Conservation (phyloP, 495 filamentous ascomycete genomes). For the Neurospora sp. region DNA sequence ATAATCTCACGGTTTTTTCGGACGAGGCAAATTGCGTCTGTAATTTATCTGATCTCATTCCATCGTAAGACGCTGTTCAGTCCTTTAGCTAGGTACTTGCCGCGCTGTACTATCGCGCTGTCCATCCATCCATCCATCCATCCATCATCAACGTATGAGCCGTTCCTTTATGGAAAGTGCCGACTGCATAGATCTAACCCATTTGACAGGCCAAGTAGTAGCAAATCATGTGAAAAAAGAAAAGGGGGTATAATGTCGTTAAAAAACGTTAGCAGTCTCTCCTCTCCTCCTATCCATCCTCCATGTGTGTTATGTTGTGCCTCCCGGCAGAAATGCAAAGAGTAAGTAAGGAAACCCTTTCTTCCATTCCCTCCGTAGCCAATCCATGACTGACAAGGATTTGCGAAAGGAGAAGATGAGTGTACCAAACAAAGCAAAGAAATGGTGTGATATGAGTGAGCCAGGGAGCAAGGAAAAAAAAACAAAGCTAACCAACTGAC, state of each 20-base stretch:
- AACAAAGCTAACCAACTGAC: not conserved
- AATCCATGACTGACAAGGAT: not conserved
- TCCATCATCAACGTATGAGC: not conserved
- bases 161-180: not conserved
- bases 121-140: not conserved
- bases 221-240: slow-evolving; percentile 9
- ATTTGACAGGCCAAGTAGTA: not conserved
- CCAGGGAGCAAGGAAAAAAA: not conserved
- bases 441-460: not conserved
- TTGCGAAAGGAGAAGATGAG: not conserved
- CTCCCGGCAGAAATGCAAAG: not conserved
- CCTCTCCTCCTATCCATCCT: not conserved
- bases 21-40: not conserved
- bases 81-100: not conserved
- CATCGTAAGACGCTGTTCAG: not conserved
- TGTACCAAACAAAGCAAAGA: not conserved
- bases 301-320: not conserved
- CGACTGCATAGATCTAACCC: not conserved
- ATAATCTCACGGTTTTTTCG: not conserved
- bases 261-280: not conserved
- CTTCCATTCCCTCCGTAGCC: not conserved
- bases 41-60: not conserved
- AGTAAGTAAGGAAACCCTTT: not conserved
- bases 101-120: not conserved
- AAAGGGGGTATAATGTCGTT: slow-evolving; percentile 9